Conservation (phyloP, 768 basidiomycete species). For the Suillus weaverae region DNA sequence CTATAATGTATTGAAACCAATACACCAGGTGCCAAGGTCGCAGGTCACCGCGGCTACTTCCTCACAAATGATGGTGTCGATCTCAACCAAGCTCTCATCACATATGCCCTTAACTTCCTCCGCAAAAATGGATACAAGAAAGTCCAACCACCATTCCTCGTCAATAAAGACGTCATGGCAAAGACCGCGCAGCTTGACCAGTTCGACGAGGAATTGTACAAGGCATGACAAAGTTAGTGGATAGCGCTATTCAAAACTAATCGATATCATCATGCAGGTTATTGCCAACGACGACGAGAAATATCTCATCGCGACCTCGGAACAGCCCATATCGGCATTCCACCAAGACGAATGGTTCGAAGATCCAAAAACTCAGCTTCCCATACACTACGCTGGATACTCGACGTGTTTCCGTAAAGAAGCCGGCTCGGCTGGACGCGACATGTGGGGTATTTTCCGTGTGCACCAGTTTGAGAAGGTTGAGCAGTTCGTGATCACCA, state of each 20-base stretch:
- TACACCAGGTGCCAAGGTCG: constrained; percentile 77
- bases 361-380: constrained; percentile 87
- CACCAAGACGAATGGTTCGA: constrained; percentile 99
- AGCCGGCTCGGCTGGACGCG: constrained; percentile 94
- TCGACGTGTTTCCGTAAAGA: constrained; percentile 99
- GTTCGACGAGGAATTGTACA: constrained; percentile 98
- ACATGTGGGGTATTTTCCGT: constrained; percentile 99
- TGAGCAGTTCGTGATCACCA: constrained; percentile 95
- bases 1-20: constrained; percentile 2
- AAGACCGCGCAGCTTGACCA: constrained; percentile 98
- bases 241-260: background rate
- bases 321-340: constrained; percentile 96
- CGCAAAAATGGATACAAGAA: constrained; percentile 84
- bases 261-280: constrained; percentile 47
- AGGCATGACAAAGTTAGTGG: constrained; percentile 46
- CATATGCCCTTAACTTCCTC: constrained; percentile 93
- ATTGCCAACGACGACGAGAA: constrained; percentile 92
- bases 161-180: constrained; percentile 96
- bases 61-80: constrained; percentile 94
- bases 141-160: constrained; percentile 96
- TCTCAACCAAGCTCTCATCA: constrained; percentile 93
- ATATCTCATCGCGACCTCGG: constrained; percentile 98
- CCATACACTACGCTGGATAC: constrained; percentile 84
- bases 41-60: constrained; percentile 96
- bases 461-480: constrained; percentile 99